These are phyloP conservation scores for Ophiobolus disseminans DNA, from an alignment of 2,329 filamentous ascomycete genomes.

Conservation along the genomic window DNA sequence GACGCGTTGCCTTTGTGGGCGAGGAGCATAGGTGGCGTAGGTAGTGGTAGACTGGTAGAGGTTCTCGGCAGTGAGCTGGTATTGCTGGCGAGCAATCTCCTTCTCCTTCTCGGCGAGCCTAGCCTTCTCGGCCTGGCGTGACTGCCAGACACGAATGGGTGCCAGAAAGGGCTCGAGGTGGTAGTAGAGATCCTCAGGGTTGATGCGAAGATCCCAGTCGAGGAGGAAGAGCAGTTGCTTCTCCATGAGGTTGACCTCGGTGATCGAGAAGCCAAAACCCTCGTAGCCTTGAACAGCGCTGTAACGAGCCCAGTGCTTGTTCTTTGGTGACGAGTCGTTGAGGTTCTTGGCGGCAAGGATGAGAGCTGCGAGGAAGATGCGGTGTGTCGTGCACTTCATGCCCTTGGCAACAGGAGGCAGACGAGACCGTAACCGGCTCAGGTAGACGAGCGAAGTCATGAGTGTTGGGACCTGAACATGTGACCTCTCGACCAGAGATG, in stretches of 20 bases:
- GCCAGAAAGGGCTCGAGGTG: conserved; percentile 89
- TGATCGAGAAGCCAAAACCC: conserved; percentile 88
- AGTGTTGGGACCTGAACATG: conserved; percentile 97
- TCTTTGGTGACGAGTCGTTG: conserved; percentile 98
- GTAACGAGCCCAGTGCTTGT: conserved; percentile 99
- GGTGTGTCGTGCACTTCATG: conserved; percentile 93
- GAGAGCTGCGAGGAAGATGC: conserved; percentile 91
- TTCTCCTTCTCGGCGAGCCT: conserved; percentile 54
- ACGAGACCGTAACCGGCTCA: conserved; percentile 80
- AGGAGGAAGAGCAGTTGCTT: conserved; percentile 95
- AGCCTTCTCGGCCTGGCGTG: conserved; percentile 62
- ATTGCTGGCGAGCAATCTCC: conserved; percentile 48
- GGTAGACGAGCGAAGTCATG: conserved; percentile 96
- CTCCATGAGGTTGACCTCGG: conserved; percentile 99
- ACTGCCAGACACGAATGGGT: conserved; percentile 73
- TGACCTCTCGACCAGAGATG: conserved; percentile 85
- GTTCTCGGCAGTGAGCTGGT: conserved; percentile 51
- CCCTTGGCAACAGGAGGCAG: conserved; percentile 95
- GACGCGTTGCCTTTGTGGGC: conserved; percentile 26
- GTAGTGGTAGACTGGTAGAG: conserved; percentile 43
- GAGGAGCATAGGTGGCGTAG: conserved; percentile 44
- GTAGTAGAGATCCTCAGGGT: conserved; percentile 81
- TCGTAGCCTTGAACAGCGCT: conserved; percentile 75
- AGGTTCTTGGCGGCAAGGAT: conserved; percentile 94
- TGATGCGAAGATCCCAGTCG: conserved; percentile 91